Percentiles rank a stretch among this genome's conserved stretches.
Evolutionary conservation across 2,329 filamentous ascomycete species (phyloP).

Genomic region (Verticillium albo-atrum): DNA sequence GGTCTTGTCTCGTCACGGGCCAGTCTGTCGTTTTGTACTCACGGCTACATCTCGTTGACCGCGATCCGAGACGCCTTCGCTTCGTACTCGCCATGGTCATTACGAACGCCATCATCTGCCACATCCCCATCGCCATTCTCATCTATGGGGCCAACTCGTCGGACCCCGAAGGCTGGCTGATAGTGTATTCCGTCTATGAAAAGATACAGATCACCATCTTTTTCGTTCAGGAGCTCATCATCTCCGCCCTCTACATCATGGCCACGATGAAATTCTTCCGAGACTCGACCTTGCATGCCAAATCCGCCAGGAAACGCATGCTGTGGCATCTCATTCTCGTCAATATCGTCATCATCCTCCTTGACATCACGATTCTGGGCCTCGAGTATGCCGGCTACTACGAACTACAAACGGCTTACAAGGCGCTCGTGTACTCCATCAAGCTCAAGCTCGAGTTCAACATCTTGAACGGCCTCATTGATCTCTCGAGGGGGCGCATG

Average conservation of each 20-base stretch:
- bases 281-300: conserved; percentile 3
- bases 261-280: conserved; percentile 41
- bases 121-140: conserved; percentile 49
- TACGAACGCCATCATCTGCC: conserved; percentile 45
- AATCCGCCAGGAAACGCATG: conserved; percentile 13
- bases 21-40: conserved; percentile 60
- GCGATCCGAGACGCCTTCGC: conserved; percentile 41
- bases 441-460: conserved; percentile 32
- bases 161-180: conserved; percentile 16
- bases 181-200: conserved; percentile 43
- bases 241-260: conserved; percentile 48
- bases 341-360: conserved; percentile 28
- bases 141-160: conserved; percentile 45
- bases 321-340: conserved; percentile 31
- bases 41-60: conserved; percentile 54
- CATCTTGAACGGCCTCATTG: conserved; percentile 27
- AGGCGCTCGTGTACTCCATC: conserved; percentile 22
- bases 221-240: conserved; percentile 49
- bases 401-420: conserved; percentile 15
- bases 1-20: conserved; percentile 52
- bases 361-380: conserved; percentile 23
- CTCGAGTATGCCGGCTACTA: conserved; percentile 15
- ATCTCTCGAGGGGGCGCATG: conserved; percentile 15
- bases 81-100: conserved; percentile 55
- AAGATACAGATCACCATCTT: conserved; percentile 53